Percentiles rank a stretch among this genome's conserved stretches.
These are phyloP conservation scores for Adansonia madagascariensis DNA, from an alignment of 441 rosid species.

Conservation along the genomic window DNA sequence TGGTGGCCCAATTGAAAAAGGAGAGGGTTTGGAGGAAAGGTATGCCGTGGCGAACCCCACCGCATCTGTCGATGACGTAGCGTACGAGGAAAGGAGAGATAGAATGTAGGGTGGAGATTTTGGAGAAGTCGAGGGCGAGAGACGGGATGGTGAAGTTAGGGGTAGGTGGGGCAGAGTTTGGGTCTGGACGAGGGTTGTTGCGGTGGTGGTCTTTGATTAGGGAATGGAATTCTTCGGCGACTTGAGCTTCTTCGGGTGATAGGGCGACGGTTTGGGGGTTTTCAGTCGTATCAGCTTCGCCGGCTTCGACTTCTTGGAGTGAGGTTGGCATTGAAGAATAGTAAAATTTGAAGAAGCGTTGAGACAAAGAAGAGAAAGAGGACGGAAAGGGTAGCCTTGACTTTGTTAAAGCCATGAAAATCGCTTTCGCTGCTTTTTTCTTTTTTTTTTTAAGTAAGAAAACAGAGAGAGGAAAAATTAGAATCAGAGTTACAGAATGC, in stretches of 20 bases:
- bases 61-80: slow-evolving; percentile 64
- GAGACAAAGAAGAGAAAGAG: slow-evolving; percentile 35
- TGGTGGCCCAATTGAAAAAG: slow-evolving; percentile 84
- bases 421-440: neutral
- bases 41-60: slow-evolving; percentile 74
- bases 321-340: slow-evolving; percentile 37
- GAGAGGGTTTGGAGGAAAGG: slow-evolving; percentile 69
- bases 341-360: slow-evolving; percentile 30
- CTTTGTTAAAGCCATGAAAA: slow-evolving; percentile 50
- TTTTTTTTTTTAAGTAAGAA: too few relatives aligned
- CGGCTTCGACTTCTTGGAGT: slow-evolving; percentile 31
- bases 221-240: slow-evolving; percentile 57
- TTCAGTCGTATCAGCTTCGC: slow-evolving; percentile 27
- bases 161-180: slow-evolving; percentile 38
- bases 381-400: slow-evolving; percentile 33
- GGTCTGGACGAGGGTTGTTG: slow-evolving; percentile 52
- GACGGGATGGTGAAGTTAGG: slow-evolving; percentile 57
- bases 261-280: slow-evolving; percentile 28
- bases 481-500: neutral
- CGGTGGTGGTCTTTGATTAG: slow-evolving; percentile 81
- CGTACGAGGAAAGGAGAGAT: slow-evolving; percentile 54
- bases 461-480: neutral
- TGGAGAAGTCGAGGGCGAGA: slow-evolving; percentile 68
- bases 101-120: slow-evolving; percentile 37
- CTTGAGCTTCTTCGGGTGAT: slow-evolving; percentile 50